These are phyloP conservation scores for Oryza meridionalis DNA, from an alignment of 176 grass and related monocot genomes.

Conservation along the genomic window DNA sequence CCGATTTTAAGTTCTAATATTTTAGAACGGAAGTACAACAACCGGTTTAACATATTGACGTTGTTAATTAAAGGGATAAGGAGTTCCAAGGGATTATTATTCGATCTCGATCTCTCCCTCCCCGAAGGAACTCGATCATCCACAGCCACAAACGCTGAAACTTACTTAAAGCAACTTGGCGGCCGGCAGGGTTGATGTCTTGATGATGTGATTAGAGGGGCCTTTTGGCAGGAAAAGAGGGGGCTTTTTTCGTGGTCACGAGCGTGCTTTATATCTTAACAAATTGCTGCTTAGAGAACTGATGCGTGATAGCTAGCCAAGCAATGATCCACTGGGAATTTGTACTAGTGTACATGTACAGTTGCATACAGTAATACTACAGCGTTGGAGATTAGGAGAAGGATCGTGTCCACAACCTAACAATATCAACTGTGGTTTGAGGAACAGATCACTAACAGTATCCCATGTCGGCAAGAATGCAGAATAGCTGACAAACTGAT, in stretches of 20 bases:
- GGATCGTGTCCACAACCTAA: not conserved
- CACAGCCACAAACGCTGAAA: not conserved
- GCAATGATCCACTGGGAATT: not conserved
- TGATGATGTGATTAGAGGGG: not conserved
- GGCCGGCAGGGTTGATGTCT: not conserved
- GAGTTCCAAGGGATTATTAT: not conserved
- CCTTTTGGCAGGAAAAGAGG: not conserved
- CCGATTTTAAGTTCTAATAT: no score
- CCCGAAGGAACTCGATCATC: not conserved
- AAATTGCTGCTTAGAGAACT: not conserved
- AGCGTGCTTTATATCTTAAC: not conserved
- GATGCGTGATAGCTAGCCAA: not conserved
- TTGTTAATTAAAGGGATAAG: no score
- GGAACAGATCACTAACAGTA: not conserved
- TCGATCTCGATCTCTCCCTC: no score
- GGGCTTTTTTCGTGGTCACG: not conserved
- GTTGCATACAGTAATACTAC: not conserved
- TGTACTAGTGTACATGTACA: not conserved
- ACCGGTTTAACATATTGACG: constrained; percentile 9
- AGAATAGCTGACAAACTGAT: not conserved
- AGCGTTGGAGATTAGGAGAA: not conserved
- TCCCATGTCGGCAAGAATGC: not conserved
- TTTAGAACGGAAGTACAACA: no score
- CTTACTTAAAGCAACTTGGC: constrained; percentile 2
- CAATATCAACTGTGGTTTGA: not conserved